A percentile compares a stretch with the other conserved stretches of the same genome.
Conservation (phyloP, 192 early-diverging fungal species). For the Backusella luteola region DNA sequence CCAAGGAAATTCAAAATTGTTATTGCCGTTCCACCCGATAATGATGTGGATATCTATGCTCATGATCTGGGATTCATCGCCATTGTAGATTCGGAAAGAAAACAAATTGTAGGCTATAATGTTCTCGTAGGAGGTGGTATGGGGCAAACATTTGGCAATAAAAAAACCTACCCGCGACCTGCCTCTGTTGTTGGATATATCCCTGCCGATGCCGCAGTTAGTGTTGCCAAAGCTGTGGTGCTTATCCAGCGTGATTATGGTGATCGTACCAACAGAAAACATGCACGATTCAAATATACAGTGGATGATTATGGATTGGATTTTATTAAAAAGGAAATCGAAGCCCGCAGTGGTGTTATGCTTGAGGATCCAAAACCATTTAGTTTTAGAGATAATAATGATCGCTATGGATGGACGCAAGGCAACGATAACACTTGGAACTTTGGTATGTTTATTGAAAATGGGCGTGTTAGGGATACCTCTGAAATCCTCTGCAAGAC, state of each 20-base stretch:
- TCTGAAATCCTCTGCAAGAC: slow-evolving; percentile 68
- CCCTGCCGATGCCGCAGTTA: slow-evolving; percentile 73
- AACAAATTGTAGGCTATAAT: slow-evolving; percentile 83
- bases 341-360: slow-evolving; percentile 71
- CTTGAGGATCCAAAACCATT: slow-evolving; percentile 70
- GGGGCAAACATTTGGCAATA: slow-evolving; percentile 98
- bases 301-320: slow-evolving; percentile 90
- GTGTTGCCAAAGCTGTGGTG: slow-evolving; percentile 85
- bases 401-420: slow-evolving; percentile 90
- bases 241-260: slow-evolving; percentile 89
- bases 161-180: slow-evolving; percentile 89
- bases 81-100: slow-evolving; percentile 67
- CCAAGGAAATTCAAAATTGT: slow-evolving; percentile 95
- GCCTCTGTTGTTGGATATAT: slow-evolving; percentile 77
- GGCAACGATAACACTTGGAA: slow-evolving; percentile 61
- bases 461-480: slow-evolving; percentile 87
- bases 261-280: slow-evolving; percentile 94
- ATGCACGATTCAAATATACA: slow-evolving; percentile 97
- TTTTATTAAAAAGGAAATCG: slow-evolving; percentile 87
- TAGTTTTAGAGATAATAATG: slow-evolving; percentile 82
- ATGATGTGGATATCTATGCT: slow-evolving; percentile 95
- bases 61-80: slow-evolving; percentile 94
- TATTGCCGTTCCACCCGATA: slow-evolving; percentile 90
- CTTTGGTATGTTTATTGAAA: slow-evolving; percentile 89
- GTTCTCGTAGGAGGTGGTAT: slow-evolving; percentile 94